Evolutionary conservation across 1,139 yeast genomes (phyloP), one percentile per base, ranked within the genome.

Genomic region (Lodderomyces metapsilosis): DNA sequence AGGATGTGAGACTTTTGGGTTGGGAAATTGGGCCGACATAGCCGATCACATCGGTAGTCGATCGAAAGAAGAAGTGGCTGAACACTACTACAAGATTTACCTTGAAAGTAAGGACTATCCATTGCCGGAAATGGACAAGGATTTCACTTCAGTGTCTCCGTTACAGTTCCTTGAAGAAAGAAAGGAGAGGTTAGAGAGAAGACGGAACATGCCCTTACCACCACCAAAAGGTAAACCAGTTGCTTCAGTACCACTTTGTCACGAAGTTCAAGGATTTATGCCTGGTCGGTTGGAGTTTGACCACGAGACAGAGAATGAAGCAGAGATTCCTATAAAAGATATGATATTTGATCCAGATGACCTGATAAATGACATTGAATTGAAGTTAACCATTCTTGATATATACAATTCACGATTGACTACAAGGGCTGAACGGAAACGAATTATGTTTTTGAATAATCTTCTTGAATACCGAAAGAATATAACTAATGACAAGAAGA

Each of bases 261-360:
- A 94, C 58, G 98, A 94, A 57, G 81, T 92, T 47, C 98, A 92
- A 62, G 98, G 97, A 3, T 92, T 84, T 60, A 92, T 94, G 99
- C 99, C 99, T 28, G 99, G 98, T 37, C 79, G 98, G 54, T 71
- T 92, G 49, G 99, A 92, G 61, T 92, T 92, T 62, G 99, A 92
- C 57, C 88, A 84, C 46, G 99, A 92, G 60, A 89, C 87, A 32
- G 98, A 94, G 59, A 92, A 92, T 57, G 99, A 92, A 41, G 98
- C 98, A 0, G 99, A 92, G 62, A 74, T 85, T 43, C 83, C 95
- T 0, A 88, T 92, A 30, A 94, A 92, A 59, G 98, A 94, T 59
- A 88, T 92, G 92, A 78, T 85, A 6, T 92, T 94, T 57, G 98
- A 92, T 54, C 88, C 94, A 0, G 98, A 92, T 49, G 98, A 92